phyloP scores from a whole-genome alignment of 768 basidiomycete species.

The Fibroporia radiculosa region DNA sequence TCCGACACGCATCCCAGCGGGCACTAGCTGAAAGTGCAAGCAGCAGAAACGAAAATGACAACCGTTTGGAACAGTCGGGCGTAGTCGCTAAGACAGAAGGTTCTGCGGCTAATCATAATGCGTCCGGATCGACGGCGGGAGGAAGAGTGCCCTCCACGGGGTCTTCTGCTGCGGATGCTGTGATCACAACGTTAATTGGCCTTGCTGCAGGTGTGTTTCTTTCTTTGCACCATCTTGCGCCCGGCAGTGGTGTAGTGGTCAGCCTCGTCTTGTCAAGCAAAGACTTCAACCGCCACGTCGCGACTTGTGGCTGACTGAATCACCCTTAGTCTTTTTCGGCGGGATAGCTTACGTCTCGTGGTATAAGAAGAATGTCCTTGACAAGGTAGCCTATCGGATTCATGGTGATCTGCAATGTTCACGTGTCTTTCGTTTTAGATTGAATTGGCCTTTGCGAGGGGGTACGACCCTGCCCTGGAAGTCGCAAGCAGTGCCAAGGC shows the following conservation, averaged over 20 bases:
- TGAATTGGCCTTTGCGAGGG: slow-evolving; percentile 66
- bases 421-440: slow-evolving; percentile 38
- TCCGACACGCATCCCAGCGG: too few relatives aligned
- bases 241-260: background rate
- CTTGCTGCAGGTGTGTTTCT: slow-evolving; percentile 44
- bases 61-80: too few relatives aligned
- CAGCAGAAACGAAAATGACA: too few relatives aligned
- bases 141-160: slow-evolving; percentile 10
- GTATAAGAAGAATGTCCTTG: slow-evolving; percentile 79
- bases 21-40: too few relatives aligned
- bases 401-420: background rate
- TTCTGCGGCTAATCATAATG: too few relatives aligned
- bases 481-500: slow-evolving; percentile 43
- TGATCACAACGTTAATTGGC: slow-evolving; percentile 54
- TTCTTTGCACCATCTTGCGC: background rate
- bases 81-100: too few relatives aligned
- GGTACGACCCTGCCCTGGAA: slow-evolving; percentile 80
- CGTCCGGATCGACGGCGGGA: too few relatives aligned
- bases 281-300: too few relatives aligned
- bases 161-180: slow-evolving; percentile 35
- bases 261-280: too few relatives aligned
- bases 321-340: slow-evolving; percentile 67
- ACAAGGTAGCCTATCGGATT: slow-evolving; percentile 44
- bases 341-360: slow-evolving; percentile 66
- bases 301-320: too few relatives aligned